Evolutionary conservation across 2,329 filamentous ascomycete genomes (phyloP).

Genomic region (Thermothelomyces thermophilus): DNA sequence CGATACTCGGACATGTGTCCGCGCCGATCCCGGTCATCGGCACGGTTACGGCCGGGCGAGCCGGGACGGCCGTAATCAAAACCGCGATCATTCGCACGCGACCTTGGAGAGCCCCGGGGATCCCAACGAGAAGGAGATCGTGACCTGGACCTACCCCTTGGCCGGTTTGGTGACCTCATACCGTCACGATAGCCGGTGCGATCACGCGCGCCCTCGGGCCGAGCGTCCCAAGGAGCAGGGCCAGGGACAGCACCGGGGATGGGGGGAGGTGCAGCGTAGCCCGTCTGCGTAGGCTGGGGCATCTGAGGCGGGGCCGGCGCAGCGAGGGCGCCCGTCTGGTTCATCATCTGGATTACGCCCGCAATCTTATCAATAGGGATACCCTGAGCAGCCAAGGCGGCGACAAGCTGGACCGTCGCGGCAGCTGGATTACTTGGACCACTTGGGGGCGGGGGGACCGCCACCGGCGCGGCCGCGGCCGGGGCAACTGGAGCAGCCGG

Average conservation of each 20-base stretch:
- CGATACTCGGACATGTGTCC: slow-evolving; percentile 66
- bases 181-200: slow-evolving; percentile 47
- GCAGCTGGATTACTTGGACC: slow-evolving; percentile 33
- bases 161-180: slow-evolving; percentile 56
- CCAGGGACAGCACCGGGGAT: slow-evolving; percentile 16
- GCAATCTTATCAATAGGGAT: slow-evolving; percentile 72
- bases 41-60: slow-evolving; percentile 46
- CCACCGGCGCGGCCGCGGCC: slow-evolving; percentile 25
- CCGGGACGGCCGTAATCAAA: slow-evolving; percentile 69
- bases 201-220: slow-evolving; percentile 48
- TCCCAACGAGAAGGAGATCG: slow-evolving; percentile 73
- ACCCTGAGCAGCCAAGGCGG: slow-evolving; percentile 67
- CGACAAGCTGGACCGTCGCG: slow-evolving; percentile 60
- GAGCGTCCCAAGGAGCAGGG: slow-evolving; percentile 32
- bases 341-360: slow-evolving; percentile 49
- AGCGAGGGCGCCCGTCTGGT: slow-evolving; percentile 30
- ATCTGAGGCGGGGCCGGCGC: slow-evolving; percentile 30
- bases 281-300: slow-evolving; percentile 36
- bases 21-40: slow-evolving; percentile 45
- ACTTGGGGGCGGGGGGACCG: slow-evolving; percentile 24
- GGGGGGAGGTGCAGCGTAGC: slow-evolving; percentile 32
- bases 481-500: slow-evolving; percentile 19
- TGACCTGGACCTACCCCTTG: slow-evolving; percentile 63
- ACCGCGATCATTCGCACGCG: slow-evolving; percentile 55
- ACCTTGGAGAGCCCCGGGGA: slow-evolving; percentile 57